These are phyloP conservation scores for Scheffersomyces cryptocercus DNA, from an alignment of 1,139 yeast genomes.

Conservation along the genomic window DNA sequence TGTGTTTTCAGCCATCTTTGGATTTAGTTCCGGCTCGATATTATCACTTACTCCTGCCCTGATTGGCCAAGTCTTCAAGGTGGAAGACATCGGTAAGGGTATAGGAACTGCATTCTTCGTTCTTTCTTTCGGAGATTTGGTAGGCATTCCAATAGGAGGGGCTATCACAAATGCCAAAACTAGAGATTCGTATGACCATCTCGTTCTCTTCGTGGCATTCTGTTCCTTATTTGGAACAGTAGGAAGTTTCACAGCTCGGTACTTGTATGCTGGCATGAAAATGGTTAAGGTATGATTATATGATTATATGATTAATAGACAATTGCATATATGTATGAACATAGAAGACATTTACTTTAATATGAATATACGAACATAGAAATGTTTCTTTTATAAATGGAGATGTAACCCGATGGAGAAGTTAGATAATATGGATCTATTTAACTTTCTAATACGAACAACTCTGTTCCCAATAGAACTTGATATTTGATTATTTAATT, in stretches of 20 bases:
- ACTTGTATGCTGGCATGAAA: constrained; percentile 26
- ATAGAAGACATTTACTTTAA: too few species aligned
- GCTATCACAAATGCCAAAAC: constrained; percentile 27
- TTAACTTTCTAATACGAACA: too few species aligned
- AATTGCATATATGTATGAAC: too few species aligned
- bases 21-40: constrained; percentile 34
- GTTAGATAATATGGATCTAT: too few species aligned
- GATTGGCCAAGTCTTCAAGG: constrained; percentile 27
- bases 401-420: too few species aligned
- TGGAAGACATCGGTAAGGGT: constrained; percentile 31
- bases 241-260: constrained; percentile 26
- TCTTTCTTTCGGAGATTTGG: constrained; percentile 32
- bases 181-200: constrained; percentile 22
- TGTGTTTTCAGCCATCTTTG: constrained; percentile 28
- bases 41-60: constrained; percentile 32
- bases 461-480: too few species aligned
- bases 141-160: constrained; percentile 39
- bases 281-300: constrained; percentile 5
- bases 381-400: too few species aligned
- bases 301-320: background rate
- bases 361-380: too few species aligned
- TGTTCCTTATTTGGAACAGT: constrained; percentile 26
- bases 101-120: constrained; percentile 36
- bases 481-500: too few species aligned
- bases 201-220: constrained; percentile 29